Evolutionary conservation across 2,329 filamentous ascomycete genomes (phyloP), one percentile per base, ranked within the genome.

Genomic region (Aureobasidium musti): DNA sequence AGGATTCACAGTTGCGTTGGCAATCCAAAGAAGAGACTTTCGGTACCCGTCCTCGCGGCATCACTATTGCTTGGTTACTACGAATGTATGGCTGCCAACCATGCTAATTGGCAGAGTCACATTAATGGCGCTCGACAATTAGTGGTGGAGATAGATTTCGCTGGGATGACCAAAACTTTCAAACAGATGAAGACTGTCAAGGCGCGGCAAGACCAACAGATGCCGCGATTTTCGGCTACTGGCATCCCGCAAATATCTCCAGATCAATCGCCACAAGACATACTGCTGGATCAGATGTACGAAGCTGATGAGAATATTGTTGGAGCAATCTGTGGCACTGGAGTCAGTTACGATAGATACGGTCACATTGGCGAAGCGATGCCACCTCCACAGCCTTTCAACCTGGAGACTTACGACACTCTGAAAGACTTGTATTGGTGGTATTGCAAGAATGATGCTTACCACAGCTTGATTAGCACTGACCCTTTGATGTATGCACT

Each of bases 21-120:
- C 54, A 85, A 90, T 30, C 82, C 87, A 0, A 83, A 82, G 53
- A 87, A 88, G 72, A 87, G 92, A 63, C 87, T 88, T 10, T 87
- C 92, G 66, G 86, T 91, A 10, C 87, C 91, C 1, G 97, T 92
- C 0, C 81, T 98, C n/a, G 94, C 93, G 8, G 92, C 93, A 2
- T 92, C 91, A 0, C 81, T 97, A 41, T 81, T 98, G 8, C 83
- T 99, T 8, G 91, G 89, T 0, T 98, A 92, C 76, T 98, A 96
- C 73, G 95, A 98, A 76, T 91, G 97, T 21, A 95, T 94, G 88
- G 90, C 90, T 41, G 94, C 92, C 26, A 94, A 99, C 71, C 94
- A 98, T 73, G 88, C 90, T 65, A 97, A 97, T 76, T 99, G 95
- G 95, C 95, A 91, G 73, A 94, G 91, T 69, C 95, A 98, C 78